Conservation (phyloP, 108 stramenopile genomes). For the Parmales sp. region DNA sequence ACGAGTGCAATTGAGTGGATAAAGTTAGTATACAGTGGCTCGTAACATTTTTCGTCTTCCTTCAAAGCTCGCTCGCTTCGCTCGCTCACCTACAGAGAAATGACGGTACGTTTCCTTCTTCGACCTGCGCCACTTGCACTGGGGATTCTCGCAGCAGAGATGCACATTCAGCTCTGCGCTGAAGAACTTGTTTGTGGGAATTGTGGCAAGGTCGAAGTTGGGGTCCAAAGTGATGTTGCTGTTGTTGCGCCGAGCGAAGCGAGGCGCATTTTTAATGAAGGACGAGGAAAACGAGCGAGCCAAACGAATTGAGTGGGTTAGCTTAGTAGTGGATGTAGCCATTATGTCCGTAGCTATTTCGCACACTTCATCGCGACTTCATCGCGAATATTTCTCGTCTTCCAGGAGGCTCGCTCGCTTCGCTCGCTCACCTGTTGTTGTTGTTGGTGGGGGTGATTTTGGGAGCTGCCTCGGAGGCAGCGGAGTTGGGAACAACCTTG, state of each 20-base stretch:
- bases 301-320: neutral
- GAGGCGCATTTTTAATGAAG: too few species aligned
- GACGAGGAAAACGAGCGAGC: neutral
- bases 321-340: neutral
- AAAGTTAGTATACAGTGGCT: neutral
- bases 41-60: neutral
- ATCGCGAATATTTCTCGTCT: too few species aligned
- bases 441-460: too few species aligned
- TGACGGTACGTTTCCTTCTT: constrained; percentile 66
- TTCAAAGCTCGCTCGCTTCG: constrained; percentile 23
- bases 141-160: constrained; percentile 55
- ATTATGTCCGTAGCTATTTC: too few species aligned
- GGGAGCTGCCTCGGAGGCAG: neutral
- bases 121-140: constrained; percentile 57
- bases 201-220: neutral
- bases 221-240: neutral
- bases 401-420: too few species aligned
- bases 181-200: constrained; percentile 61
- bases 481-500: neutral
- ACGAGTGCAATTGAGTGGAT: too few species aligned
- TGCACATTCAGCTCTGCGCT: constrained; percentile 52
- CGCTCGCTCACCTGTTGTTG: too few species aligned
- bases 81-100: constrained; percentile 56
- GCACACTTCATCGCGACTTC: too few species aligned
- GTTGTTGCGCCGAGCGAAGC: neutral